Percentiles rank a stretch among this genome's conserved stretches.
Evolutionary conservation across 805 yeast genomes (phyloP).

Genomic region (Tetrapisispora nanseiensis): DNA sequence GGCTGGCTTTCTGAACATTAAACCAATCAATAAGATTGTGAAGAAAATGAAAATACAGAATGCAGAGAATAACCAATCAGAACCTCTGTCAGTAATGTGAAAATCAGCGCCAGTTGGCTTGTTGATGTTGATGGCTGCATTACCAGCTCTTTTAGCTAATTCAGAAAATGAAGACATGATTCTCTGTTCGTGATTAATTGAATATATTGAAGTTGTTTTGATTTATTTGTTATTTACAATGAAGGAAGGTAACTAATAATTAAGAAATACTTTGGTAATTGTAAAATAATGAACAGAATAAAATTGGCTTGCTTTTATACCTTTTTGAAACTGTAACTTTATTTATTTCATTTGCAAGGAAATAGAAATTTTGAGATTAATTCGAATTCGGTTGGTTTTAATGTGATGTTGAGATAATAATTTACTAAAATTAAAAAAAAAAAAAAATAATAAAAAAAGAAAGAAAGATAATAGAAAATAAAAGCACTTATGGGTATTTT

Average conservation of each 20-base stretch:
- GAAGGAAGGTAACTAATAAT: background rate
- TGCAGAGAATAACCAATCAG: slow-evolving; percentile 62
- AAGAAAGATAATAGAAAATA: too few species aligned
- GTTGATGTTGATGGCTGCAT: slow-evolving; percentile 37
- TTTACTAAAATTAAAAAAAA: background rate
- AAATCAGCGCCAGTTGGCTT: slow-evolving; percentile 40
- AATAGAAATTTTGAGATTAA: background rate
- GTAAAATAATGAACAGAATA: too few species aligned
- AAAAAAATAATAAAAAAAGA: too few species aligned
- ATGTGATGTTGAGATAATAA: background rate
- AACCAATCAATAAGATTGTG: slow-evolving; percentile 21
- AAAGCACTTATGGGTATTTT: too few species aligned
- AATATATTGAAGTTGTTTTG: background rate
- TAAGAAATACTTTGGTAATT: too few species aligned
- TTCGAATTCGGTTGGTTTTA: background rate
- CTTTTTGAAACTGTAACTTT: background rate
- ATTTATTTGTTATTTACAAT: too few species aligned
- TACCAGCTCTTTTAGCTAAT: slow-evolving; percentile 26
- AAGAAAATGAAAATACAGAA: slow-evolving; percentile 38
- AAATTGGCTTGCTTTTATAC: slow-evolving; percentile 1
- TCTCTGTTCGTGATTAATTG: background rate
- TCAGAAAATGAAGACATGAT: slow-evolving; percentile 9
- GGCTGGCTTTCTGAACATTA: slow-evolving; percentile 25
- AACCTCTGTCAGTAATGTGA: slow-evolving; percentile 49
- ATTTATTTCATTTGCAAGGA: background rate